Percentiles rank a stretch among this genome's conserved stretches.
These are phyloP conservation scores for Meredithiella fracta DNA, from an alignment of 2,329 filamentous ascomycete genomes.

Conservation along the genomic window DNA sequence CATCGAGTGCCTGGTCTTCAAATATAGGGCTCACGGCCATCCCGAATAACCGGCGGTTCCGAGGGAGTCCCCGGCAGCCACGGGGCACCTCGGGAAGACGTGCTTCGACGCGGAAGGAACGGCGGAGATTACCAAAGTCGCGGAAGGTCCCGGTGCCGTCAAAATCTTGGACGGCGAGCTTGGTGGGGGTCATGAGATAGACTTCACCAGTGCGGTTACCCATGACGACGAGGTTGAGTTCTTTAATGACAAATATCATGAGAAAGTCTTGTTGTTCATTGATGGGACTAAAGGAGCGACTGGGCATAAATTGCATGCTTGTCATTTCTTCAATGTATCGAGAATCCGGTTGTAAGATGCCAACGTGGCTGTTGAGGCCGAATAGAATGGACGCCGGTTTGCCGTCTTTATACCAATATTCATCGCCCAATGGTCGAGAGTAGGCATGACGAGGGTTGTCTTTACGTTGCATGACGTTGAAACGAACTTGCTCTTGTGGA, in stretches of 20 bases:
- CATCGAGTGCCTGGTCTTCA: conserved; percentile 21
- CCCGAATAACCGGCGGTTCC: conserved; percentile 42
- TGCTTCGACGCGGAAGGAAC: conserved; percentile 37
- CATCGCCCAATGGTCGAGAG: too few relatives aligned
- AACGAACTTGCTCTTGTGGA: not conserved
- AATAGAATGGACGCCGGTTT: not conserved
- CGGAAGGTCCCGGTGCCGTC: not conserved
- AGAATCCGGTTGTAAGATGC: not conserved
- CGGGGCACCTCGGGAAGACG: conserved; percentile 32
- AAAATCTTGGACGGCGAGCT: conserved; percentile 14
- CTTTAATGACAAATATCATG: conserved; percentile 37
- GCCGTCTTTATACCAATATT: too few relatives aligned
- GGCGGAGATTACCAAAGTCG: conserved; percentile 7
- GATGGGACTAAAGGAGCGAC: not conserved
- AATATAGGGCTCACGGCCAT: conserved; percentile 52
- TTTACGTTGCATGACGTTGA: not conserved
- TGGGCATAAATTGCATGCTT: not conserved
- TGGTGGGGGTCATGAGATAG: conserved; percentile 40
- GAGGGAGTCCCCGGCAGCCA: conserved; percentile 29
- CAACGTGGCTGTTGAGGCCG: not conserved
- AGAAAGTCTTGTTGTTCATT: not conserved
- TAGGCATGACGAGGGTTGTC: too few relatives aligned
- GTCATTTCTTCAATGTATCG: not conserved
- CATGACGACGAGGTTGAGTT: conserved; percentile 51
- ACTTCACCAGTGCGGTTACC: conserved; percentile 52